Evolutionary conservation across 495 filamentous ascomycete genomes (phyloP).

Genomic region (Letharia columbiana): DNA sequence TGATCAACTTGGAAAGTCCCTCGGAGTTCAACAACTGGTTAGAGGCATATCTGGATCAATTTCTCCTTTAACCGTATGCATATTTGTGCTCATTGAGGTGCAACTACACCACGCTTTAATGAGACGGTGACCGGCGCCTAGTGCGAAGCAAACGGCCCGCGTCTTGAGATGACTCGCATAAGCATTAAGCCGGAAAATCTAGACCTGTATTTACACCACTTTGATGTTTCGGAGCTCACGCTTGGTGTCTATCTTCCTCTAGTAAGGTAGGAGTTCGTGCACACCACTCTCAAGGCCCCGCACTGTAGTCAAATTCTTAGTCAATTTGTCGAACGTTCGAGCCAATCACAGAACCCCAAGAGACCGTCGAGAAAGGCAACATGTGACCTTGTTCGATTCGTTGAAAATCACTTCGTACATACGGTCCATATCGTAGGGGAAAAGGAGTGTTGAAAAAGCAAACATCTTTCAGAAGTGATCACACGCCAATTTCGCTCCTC

Average conservation of each 20-base stretch:
- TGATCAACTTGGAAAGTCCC: constrained; percentile 17
- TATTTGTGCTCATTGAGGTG: not conserved
- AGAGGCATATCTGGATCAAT: not conserved
- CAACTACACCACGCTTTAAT: no score
- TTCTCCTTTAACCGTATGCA: not conserved
- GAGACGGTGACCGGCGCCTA: not conserved
- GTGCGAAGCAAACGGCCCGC: constrained; percentile 1
- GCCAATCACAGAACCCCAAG: constrained; percentile 8
- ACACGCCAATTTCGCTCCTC: constrained; percentile 3
- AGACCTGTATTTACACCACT: not conserved
- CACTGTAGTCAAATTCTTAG: not conserved
- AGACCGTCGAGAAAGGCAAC: constrained; percentile 10
- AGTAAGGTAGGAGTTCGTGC: constrained; percentile 1
- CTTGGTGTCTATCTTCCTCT: constrained; percentile 11
- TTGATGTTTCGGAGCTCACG: constrained; percentile 1
- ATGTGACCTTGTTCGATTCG: constrained; percentile 9
- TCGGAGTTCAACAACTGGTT: constrained; percentile 9
- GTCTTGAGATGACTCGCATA: constrained; percentile 8
- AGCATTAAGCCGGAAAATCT: not conserved
- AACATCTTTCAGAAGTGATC: not conserved
- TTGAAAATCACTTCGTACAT: not conserved
- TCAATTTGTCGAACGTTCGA: not conserved
- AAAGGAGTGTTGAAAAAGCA: not conserved
- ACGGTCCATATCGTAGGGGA: not conserved
- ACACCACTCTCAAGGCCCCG: constrained; percentile 3